These are phyloP conservation scores for Abrus precatorius DNA, from an alignment of 306 rosid genomes.

Conservation along the genomic window DNA sequence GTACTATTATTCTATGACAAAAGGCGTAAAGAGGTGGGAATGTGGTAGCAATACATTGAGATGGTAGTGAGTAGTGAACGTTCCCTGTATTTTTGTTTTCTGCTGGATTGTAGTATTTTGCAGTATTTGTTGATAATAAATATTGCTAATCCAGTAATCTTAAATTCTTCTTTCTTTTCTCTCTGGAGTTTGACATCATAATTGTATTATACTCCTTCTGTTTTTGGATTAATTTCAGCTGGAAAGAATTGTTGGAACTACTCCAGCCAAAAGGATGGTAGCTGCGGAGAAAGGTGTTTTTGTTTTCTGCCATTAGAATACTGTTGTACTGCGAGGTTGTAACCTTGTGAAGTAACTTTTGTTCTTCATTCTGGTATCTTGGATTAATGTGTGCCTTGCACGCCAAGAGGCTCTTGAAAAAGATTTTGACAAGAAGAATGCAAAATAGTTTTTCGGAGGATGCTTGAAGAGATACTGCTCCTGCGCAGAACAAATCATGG, in stretches of 20 bases:
- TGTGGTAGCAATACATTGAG: background rate
- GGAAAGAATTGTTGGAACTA: slow-evolving; percentile 60
- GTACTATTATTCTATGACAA: background rate
- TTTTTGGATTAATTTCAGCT: slow-evolving; percentile 47
- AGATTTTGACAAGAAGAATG: background rate
- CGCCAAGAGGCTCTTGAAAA: slow-evolving; percentile 10
- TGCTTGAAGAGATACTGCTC: background rate
- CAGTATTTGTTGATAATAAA: slow-evolving; percentile 10
- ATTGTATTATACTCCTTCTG: background rate
- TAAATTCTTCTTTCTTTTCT: slow-evolving; percentile 5
- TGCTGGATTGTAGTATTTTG: background rate
- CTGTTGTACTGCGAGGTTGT: background rate
- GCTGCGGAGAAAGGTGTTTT: slow-evolving; percentile 57
- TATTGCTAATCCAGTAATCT: background rate
- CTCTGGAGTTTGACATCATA: background rate
- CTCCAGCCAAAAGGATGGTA: slow-evolving; percentile 51
- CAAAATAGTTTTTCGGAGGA: slow-evolving; percentile 13
- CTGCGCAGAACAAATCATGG: background rate
- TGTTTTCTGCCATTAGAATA: slow-evolving; percentile 53
- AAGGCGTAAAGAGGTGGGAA: background rate
- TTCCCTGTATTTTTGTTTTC: background rate
- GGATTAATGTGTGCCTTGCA: slow-evolving; percentile 9
- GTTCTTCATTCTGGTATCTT: background rate
- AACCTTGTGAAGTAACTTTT: background rate
- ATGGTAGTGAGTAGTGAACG: background rate